Evolutionary conservation across 2,329 filamentous ascomycete genomes (phyloP).

Genomic region (Diaporthe ampelina): DNA sequence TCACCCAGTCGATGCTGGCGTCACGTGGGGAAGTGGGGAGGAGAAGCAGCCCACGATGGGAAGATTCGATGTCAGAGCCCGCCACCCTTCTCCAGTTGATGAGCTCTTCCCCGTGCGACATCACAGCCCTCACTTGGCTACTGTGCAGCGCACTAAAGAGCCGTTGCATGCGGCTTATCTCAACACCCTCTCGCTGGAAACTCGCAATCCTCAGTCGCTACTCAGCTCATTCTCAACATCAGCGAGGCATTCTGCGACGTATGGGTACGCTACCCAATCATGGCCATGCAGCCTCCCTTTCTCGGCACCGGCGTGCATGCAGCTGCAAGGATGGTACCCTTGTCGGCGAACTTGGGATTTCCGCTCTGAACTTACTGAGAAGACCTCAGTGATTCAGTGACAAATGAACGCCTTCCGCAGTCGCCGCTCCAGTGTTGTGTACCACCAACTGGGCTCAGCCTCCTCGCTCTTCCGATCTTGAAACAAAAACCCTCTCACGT

Average conservation of each 20-base stretch:
- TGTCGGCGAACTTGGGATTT: conserved; percentile 33
- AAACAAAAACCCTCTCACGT: conserved; percentile 12
- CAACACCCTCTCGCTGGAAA: background rate
- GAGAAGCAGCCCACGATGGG: conserved; percentile 29
- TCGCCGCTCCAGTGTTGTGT: background rate
- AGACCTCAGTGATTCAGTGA: background rate
- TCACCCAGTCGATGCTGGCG: background rate
- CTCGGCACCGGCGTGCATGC: conserved; percentile 8
- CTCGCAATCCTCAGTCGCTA: background rate
- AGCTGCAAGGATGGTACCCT: conserved; percentile 36
- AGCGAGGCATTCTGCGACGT: conserved; percentile 34
- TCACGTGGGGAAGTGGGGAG: conserved; percentile 35
- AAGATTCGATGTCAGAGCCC: conserved; percentile 26
- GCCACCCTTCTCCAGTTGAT: conserved; percentile 14
- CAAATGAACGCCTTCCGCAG: background rate
- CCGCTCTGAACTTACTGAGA: background rate
- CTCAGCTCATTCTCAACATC: conserved; percentile 18
- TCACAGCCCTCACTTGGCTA: background rate
- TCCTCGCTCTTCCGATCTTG: conserved; percentile 13
- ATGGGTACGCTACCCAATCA: conserved; percentile 29
- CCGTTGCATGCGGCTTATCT: conserved; percentile 26
- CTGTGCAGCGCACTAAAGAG: background rate
- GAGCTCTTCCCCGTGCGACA: background rate
- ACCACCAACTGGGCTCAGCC: conserved; percentile 14
- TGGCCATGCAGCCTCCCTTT: conserved; percentile 22